These are phyloP conservation scores for Clitoria ternatea DNA, from an alignment of 306 rosid species.

Conservation along the genomic window DNA sequence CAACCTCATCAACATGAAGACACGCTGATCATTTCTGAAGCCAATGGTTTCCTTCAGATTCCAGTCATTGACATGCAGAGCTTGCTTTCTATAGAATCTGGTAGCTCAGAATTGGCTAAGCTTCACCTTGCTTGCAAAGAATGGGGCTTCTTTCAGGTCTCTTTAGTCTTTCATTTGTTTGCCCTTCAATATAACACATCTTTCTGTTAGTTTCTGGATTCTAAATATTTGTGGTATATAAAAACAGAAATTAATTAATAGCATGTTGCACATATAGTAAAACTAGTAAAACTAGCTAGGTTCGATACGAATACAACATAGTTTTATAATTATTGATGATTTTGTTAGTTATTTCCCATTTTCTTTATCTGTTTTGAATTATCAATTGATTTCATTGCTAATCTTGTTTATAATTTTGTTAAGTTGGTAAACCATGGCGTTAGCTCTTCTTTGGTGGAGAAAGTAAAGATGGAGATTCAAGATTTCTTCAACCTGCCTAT, in stretches of 20 bases:
- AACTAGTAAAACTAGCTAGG: too few species aligned
- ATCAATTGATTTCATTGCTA: not conserved
- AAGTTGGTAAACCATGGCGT: not conserved
- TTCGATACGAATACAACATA: too few species aligned
- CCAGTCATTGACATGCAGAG: slow-evolving; percentile 24
- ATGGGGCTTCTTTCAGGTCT: slow-evolving; percentile 33
- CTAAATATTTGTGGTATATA: too few species aligned
- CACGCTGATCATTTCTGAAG: not conserved
- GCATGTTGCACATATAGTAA: too few species aligned
- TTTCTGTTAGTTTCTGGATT: not conserved
- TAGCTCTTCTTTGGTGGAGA: not conserved
- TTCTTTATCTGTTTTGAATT: too few species aligned
- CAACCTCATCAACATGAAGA: slow-evolving; percentile 4
- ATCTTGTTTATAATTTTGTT: not conserved
- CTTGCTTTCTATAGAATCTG: not conserved
- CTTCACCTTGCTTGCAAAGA: slow-evolving; percentile 30
- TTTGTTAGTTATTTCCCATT: too few species aligned
- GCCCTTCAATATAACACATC: not conserved
- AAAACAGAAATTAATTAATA: too few species aligned
- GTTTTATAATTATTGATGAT: too few species aligned
- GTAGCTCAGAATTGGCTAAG: slow-evolving; percentile 17
- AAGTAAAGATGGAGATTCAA: not conserved
- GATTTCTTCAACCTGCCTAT: not conserved
- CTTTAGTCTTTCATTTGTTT: not conserved
- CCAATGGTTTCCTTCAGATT: not conserved